Percentiles rank a stretch among this genome's conserved stretches.
Conservation (phyloP, 306 rosid species). For the Medicago ruthenica region DNA sequence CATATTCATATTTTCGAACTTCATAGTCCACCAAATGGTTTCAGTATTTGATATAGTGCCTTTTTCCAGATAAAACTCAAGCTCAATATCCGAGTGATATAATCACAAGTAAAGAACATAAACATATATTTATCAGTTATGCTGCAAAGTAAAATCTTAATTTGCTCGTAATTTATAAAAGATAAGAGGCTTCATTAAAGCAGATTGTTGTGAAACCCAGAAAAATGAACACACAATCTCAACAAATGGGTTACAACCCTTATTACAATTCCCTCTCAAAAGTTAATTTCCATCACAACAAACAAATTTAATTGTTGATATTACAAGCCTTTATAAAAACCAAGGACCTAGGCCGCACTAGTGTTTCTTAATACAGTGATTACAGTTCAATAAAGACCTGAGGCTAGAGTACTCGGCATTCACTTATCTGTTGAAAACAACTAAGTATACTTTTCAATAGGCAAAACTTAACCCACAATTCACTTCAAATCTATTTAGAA, state of each 20-base stretch:
- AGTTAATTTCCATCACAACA: slow-evolving; percentile 15
- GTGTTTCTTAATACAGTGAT: slow-evolving; percentile 24
- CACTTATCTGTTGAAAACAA: slow-evolving; percentile 13
- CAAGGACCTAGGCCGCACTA: slow-evolving; percentile 16
- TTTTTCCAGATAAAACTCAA: background rate
- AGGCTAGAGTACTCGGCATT: background rate
- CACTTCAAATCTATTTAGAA: slow-evolving; percentile 30
- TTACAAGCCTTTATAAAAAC: slow-evolving; percentile 18
- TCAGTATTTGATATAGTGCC: background rate
- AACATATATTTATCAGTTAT: background rate
- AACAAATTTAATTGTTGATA: slow-evolving; percentile 34
- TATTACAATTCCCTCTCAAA: slow-evolving; percentile 20
- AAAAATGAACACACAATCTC: slow-evolving; percentile 24
- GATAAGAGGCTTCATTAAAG: background rate
- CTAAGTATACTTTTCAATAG: slow-evolving; percentile 23
- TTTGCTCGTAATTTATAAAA: background rate
- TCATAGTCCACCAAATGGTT: background rate
- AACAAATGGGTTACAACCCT: slow-evolving; percentile 26
- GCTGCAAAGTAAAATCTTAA: slow-evolving; percentile 6
- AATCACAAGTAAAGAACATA: background rate
- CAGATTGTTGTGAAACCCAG: background rate
- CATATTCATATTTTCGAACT: background rate
- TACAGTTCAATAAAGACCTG: slow-evolving; percentile 9
- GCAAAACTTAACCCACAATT: slow-evolving; percentile 24
- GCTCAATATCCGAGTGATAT: background rate